Percentiles rank a stretch among this genome's conserved stretches.
phyloP scores from a whole-genome alignment of 176 grass and related monocot genomes.

The Poa pratensis region DNA sequence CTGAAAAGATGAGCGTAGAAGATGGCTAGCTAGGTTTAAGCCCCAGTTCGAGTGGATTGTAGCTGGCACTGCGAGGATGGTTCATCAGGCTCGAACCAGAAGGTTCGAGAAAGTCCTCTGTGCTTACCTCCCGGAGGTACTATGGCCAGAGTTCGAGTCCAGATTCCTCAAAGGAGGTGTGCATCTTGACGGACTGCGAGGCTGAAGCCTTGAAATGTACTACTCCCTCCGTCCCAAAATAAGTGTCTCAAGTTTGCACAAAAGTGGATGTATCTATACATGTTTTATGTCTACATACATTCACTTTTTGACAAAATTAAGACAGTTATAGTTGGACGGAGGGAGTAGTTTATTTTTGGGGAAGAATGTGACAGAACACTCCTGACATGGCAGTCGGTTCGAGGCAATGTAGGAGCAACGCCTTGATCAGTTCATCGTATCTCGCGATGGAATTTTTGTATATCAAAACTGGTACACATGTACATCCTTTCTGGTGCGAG shows the following conservation, averaged over 20 bases:
- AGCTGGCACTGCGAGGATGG: conserved; percentile 10
- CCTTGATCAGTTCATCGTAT: neutral
- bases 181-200: neutral
- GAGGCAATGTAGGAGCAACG: neutral
- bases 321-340: no score
- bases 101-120: neutral
- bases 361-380: neutral
- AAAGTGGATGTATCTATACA: no score
- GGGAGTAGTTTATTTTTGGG: neutral
- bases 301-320: no score
- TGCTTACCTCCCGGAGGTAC: neutral
- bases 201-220: conserved; percentile 7
- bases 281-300: no score
- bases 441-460: neutral
- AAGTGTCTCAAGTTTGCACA: no score
- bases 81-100: neutral
- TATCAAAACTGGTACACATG: neutral
- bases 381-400: neutral
- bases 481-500: neutral
- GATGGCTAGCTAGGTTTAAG: conserved; percentile 45
- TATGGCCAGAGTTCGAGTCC: neutral
- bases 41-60: conserved; percentile 11
- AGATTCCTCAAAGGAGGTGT: neutral
- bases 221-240: no score
- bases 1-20: conserved; percentile 44